Evolutionary conservation across 2,329 filamentous ascomycete species (phyloP).

Genomic region (Dactylellina drechsleri): DNA sequence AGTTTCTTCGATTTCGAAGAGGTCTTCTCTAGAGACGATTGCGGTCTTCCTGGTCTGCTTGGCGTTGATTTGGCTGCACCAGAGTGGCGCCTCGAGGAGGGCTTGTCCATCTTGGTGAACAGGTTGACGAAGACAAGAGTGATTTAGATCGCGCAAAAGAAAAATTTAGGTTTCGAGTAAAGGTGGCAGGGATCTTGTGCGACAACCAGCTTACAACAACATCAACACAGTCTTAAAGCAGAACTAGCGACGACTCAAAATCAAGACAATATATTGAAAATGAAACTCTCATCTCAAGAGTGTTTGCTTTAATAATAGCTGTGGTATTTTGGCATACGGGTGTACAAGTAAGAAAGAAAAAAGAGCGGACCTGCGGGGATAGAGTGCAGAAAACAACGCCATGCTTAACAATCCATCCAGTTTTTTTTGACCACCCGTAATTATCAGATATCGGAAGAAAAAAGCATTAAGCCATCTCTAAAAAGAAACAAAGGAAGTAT

Average conservation of each 20-base stretch:
- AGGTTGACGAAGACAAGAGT: constrained; percentile 5
- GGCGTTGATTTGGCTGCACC: constrained; percentile 15
- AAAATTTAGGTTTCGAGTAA: constrained; percentile 36
- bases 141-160: constrained; percentile 11
- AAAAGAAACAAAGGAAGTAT: constrained; percentile 33
- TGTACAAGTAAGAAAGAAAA: background rate
- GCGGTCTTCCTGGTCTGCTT: background rate
- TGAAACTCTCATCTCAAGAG: no score
- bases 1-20: constrained; percentile 17
- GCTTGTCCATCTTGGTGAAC: constrained; percentile 31
- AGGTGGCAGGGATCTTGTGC: constrained; percentile 37
- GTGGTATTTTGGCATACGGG: background rate
- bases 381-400: background rate
- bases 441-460: background rate
- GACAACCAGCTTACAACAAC: constrained; percentile 7
- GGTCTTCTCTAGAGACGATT: constrained; percentile 13
- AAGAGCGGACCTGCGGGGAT: background rate
- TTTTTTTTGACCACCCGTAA: background rate
- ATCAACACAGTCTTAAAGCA: background rate
- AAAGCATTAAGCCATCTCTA: background rate
- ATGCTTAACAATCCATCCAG: background rate
- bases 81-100: constrained; percentile 35
- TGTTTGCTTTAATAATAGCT: background rate
- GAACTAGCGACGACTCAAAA: background rate
- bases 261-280: no score